These are phyloP conservation scores for Aspergillus taichungensis DNA, from an alignment of 495 filamentous ascomycete genomes.

Conservation along the genomic window DNA sequence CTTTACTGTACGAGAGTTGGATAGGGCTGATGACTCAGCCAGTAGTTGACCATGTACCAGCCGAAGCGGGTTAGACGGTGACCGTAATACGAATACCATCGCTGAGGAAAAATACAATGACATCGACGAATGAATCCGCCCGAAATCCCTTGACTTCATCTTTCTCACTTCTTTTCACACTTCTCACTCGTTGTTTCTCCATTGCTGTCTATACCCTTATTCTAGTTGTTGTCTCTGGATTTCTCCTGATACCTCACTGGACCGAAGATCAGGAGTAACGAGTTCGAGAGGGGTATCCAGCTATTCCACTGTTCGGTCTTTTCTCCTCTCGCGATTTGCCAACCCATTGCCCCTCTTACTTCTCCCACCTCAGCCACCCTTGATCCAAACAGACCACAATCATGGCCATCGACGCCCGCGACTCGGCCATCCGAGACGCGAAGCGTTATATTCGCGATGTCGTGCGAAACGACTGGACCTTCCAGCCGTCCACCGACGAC, in stretches of 20 bases:
- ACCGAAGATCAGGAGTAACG: too few species aligned
- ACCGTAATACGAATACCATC: neutral
- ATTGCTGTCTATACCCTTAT: too few species aligned
- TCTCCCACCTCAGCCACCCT: neutral
- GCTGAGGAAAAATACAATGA: conserved; percentile 3
- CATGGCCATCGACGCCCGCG: conserved; percentile 28
- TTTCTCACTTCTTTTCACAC: neutral
- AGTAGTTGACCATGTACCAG: too few species aligned
- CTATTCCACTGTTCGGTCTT: too few species aligned
- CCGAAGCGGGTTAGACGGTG: too few species aligned
- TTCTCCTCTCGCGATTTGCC: conserved; percentile 6
- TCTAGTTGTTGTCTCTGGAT: too few species aligned
- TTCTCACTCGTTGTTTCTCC: neutral
- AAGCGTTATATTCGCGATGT: conserved; percentile 34
- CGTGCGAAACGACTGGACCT: conserved; percentile 38
- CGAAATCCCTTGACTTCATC: neutral
- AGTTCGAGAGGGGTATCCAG: too few species aligned
- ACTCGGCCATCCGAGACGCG: conserved; percentile 34
- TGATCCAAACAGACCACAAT: neutral
- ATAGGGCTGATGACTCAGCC: too few species aligned
- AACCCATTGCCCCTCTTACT: neutral
- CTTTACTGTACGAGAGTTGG: too few species aligned
- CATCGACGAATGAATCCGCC: conserved; percentile 8
- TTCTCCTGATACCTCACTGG: too few species aligned
- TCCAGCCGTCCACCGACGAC: conserved; percentile 21